Base-by-base conservation (phyloP, 257 asterid genomes). In the Coffea eugenioides region DNA sequence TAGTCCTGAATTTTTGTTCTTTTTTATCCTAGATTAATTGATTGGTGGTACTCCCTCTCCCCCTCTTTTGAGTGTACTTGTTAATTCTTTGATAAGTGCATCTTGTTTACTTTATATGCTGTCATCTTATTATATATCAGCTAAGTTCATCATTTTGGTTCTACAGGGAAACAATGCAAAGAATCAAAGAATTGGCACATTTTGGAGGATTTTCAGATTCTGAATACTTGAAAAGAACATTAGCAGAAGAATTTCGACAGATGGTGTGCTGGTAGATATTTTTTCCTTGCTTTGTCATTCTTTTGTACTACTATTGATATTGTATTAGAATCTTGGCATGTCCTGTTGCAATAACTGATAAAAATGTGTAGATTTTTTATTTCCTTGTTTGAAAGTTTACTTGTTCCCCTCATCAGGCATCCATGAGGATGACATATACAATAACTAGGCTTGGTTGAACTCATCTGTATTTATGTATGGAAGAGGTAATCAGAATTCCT, bases 181-280 rank as follows among this genome's bases (percentile, higher is more conserved):
- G 91, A 80, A 89, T 90, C 64, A 79, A 43, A 79, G 97, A 96
- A 81, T 87, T 96, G 87, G 85, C 86, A 84, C 89, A 79, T 82
- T 92, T 96, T 83, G 98, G 99, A 82, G 99, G 99, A 57, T 94
- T 94, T 88, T 86, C 88, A 82, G 97, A 94, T 88, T 75, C 90
- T 57, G 93, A 83, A 46, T 93, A 83, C 90, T 84, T 96, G 92
- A 86, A 74, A 80, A 87, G 98, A 86, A 88, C 99, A 69, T 86
- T 96, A 80, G 90, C 91, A 64, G 85, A 88, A 83, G 98, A 89
- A 86, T 96, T 92, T 87, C 96, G 83, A 83, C 95, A 90, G 85
- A 82, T 92, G 92, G 90, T 89, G 83, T 84, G 86, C 78, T 86
- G 97, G 99, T 95, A 86, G 80, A 77, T 52, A 79, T 71, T 78